phyloP scores from a whole-genome alignment of 805 yeast species.

The Wilhelminamyces savonicus region DNA sequence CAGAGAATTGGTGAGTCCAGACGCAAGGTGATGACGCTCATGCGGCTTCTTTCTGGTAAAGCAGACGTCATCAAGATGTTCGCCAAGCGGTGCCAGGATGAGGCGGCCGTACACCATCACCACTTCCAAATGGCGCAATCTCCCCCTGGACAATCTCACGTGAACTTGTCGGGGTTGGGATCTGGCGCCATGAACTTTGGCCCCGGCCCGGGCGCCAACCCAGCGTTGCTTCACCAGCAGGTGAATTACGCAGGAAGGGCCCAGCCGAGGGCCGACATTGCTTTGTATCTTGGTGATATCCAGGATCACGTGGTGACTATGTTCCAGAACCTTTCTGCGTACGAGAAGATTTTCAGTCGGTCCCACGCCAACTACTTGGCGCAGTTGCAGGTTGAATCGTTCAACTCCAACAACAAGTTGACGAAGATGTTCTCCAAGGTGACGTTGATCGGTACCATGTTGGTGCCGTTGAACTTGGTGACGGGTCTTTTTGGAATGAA shows the following conservation, averaged over 20 bases:
- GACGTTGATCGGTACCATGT: conserved; percentile 81
- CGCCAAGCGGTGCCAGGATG: conserved; percentile 90
- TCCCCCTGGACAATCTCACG: conserved; percentile 9
- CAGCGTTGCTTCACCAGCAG: conserved; percentile 8
- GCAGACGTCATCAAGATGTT: conserved; percentile 96
- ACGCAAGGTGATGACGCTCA: conserved; percentile 84
- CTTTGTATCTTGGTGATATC: conserved; percentile 87
- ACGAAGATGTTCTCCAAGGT: conserved; percentile 86
- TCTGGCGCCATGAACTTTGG: conserved; percentile 21
- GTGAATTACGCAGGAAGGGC: conserved; percentile 16
- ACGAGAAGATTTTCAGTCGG: conserved; percentile 88
- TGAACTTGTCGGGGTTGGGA: conserved; percentile 10
- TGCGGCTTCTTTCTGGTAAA: conserved; percentile 85
- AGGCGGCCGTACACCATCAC: conserved; percentile 18
- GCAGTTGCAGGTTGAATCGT: conserved; percentile 88
- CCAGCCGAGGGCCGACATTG: conserved; percentile 85
- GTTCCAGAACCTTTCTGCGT: conserved; percentile 84
- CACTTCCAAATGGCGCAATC: conserved; percentile 5
- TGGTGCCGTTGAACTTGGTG: conserved; percentile 83
- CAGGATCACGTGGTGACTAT: conserved; percentile 96
- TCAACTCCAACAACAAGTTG: conserved; percentile 76
- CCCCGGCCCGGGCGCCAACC: conserved; percentile 29
- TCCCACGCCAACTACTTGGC: conserved; percentile 91
- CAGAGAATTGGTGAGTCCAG: conserved; percentile 83
- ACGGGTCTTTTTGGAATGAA: conserved; percentile 97